Conservation (phyloP, 2,329 filamentous ascomycete species). For the Sarocladiaceae sp. region DNA sequence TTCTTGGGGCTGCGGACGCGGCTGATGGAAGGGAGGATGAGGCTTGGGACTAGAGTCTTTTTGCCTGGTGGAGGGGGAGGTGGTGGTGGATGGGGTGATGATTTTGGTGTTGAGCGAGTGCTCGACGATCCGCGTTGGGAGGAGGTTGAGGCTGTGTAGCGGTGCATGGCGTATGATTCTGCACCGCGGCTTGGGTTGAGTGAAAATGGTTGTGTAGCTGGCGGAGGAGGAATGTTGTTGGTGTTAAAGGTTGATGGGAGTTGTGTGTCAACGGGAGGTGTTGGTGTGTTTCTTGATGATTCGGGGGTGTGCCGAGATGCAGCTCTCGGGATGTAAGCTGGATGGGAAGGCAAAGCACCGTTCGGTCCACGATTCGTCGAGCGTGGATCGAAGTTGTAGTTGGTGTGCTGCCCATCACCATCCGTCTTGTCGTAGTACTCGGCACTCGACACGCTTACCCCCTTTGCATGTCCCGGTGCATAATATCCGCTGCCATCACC, state of each 20-base stretch:
- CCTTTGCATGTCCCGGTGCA: conserved; percentile 10
- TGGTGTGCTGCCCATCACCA: conserved; percentile 18
- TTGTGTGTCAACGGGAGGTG: conserved; percentile 6
- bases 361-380: conserved; percentile 16
- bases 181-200: background rate
- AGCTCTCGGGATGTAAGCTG: conserved; percentile 41
- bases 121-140: background rate
- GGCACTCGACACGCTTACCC: conserved; percentile 25
- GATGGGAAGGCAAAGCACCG: conserved; percentile 40
- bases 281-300: conserved; percentile 12
- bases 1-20: conserved; percentile 37
- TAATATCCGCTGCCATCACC: conserved; percentile 9
- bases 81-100: conserved; percentile 21
- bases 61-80: conserved; percentile 18
- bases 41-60: conserved; percentile 24
- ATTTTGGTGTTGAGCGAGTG: conserved; percentile 11
- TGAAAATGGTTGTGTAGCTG: background rate
- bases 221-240: background rate
- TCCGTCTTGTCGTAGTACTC: conserved; percentile 38
- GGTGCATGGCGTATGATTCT: conserved; percentile 7
- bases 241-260: background rate
- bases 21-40: conserved; percentile 33
- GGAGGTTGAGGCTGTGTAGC: background rate
- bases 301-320: conserved; percentile 9
- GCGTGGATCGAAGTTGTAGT: conserved; percentile 26